phyloP scores from a whole-genome alignment of 805 yeast species.

The Metschnikowia orientalis region DNA sequence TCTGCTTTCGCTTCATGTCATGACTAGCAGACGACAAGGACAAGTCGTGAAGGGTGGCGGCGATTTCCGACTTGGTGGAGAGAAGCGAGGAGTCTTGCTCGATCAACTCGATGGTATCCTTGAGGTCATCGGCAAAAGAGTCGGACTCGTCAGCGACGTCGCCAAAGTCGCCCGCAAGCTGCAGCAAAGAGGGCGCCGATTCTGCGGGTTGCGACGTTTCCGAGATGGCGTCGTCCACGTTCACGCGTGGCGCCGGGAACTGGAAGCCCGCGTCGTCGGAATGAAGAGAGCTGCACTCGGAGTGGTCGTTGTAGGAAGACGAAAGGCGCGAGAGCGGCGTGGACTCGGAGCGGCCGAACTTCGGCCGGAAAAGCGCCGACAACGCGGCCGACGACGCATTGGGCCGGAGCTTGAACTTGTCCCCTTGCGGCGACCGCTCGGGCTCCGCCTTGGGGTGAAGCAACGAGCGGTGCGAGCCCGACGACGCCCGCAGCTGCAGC shows the following conservation, averaged over 20 bases:
- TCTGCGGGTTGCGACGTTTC: too few species aligned
- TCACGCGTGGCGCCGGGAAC: too few species aligned
- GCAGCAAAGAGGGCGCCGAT: too few species aligned
- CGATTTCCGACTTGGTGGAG: constrained; percentile 38
- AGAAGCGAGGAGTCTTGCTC: constrained; percentile 34
- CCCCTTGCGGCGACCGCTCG: too few species aligned
- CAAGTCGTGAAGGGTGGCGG: constrained; percentile 54
- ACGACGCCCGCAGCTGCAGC: not conserved
- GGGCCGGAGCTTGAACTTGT: constrained; percentile 30
- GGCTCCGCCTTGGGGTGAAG: constrained; percentile 8
- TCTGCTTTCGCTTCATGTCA: constrained; percentile 32
- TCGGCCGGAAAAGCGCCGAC: constrained; percentile 41
- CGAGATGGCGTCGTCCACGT: too few species aligned
- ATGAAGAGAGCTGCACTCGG: constrained; percentile 1
- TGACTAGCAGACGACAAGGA: constrained; percentile 41
- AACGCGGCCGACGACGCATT: constrained; percentile 47
- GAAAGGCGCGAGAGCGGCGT: constrained; percentile 20
- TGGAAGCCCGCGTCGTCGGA: not conserved
- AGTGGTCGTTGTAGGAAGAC: not conserved
- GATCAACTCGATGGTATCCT: constrained; percentile 45
- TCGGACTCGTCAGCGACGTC: constrained; percentile 11
- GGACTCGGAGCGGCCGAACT: constrained; percentile 34
- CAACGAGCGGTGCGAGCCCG: constrained; percentile 7
- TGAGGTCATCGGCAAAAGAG: constrained; percentile 38
- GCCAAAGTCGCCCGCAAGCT: not conserved